Evolutionary conservation across 139 green algal genomes (phyloP), one percentile per base, ranked within the genome.

Genomic region (Micractinium conductrix): DNA sequence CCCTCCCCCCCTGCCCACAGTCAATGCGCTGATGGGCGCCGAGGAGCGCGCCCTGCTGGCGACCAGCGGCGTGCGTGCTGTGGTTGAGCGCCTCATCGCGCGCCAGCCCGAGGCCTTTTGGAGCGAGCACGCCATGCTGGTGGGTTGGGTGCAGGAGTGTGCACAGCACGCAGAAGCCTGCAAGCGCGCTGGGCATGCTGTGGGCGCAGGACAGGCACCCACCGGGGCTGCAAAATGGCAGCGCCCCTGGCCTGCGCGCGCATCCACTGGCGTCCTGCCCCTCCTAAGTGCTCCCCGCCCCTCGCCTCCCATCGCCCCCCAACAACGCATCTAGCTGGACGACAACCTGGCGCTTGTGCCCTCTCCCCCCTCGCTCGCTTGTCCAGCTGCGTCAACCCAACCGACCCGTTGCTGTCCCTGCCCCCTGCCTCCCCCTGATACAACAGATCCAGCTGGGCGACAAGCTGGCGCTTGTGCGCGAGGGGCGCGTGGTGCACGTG

Each of bases 371-470:
- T 3, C 9, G 4, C 21, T n/a, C n/a, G n/a, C n/a, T n/a, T n/a
- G n/a, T n/a, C n/a, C n/a, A n/a, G 9, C 30, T n/a, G 8, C 26
- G 6, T 68, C 16, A 26, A 7, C 55, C 8, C 60, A 8, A 37
- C 28, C 33, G 7, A 7, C 65, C 65, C 10, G n/a, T 58, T 26
- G 12, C 42, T 24, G 5, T 8, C 0, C 42, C 40, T n/a, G 2
- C 0, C 22, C 22, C 69, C 40, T 37, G 7, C 43, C 45, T 33
- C 53, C 38, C 37, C 53, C 5, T 10, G 84, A 79, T n/a, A n/a
- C n/a, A n/a, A n/a, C 88, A 90, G 88, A 24, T 92, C 33, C 92
- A 94, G 86, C 81, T 93, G 86, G 74, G 87, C 37, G 85, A 93
- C 60, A 84, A 88, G 48, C 74, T 94, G 69, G 87, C 83, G 5